Evolutionary conservation across 768 basidiomycete species (phyloP), one percentile per base, ranked within the genome.

Genomic region (Amanita brunnescens): DNA sequence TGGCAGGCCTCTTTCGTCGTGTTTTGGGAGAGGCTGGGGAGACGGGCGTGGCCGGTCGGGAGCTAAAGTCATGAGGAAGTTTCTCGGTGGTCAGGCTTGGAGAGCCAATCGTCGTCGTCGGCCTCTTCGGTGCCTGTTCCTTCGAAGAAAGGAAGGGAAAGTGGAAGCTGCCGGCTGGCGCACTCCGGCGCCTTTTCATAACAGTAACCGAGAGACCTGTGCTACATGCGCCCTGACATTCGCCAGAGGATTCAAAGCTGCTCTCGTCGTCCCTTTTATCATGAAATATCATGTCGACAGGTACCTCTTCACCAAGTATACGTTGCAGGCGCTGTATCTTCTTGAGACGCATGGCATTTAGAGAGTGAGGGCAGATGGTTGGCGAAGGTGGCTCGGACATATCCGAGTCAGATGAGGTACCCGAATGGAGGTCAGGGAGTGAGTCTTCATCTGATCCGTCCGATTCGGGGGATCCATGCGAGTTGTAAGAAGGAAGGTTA

Each of bases 261-360:
- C 50, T 35, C 18, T 29, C 42, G 23, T 51, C 50, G 23, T 14
- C 24, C 18, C 23, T 24, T 12, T 35, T 43, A 9, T 34, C 42
- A 10, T 41, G 50, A 21, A 51, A 51, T 14, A 51, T 41, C 32
- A 51, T 33, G 14, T 5, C 16, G 21, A 51, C 24, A 37, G 50
- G 41, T 3, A 51, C 41, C 2, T 51, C 39, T 16, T 51, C 42
- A 14, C 50, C 50, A 14, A 51, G n/a, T 33, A n/a, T 43, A 9
- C 50, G 40, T 13, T 44, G 33, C 16, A 51, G 1, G 6, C 42
- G 30, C 23, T 39, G 41, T 41, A 51, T 51, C 41, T 51, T 51
- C 24, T 37, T 51, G 41, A 41, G 50, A 5, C 50, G 42, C 23
- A 51, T 6, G 10, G 14, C 16, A 18, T 20, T 24, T 12, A 6